phyloP scores from a whole-genome alignment of 768 basidiomycete genomes.

The Kwoniella dejecticola region DNA sequence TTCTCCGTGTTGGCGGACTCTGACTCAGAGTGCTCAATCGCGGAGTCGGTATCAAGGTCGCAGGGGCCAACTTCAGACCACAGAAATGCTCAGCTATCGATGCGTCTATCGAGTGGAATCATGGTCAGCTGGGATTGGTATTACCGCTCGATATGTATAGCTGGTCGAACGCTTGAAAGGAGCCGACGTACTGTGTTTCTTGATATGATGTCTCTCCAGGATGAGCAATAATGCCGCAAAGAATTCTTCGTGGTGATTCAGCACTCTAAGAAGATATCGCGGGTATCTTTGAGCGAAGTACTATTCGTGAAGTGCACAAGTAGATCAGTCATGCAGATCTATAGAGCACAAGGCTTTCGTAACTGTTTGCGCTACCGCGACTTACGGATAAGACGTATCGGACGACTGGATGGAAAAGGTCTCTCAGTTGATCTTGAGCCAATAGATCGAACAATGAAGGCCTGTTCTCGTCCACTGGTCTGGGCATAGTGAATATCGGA shows the following conservation, averaged over 20 bases:
- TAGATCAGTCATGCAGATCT: too few relatives aligned
- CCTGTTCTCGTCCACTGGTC: slow-evolving; percentile 6
- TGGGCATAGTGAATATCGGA: slow-evolving; percentile 5
- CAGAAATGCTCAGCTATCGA: slow-evolving; percentile 97
- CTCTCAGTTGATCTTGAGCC: slow-evolving; percentile 88
- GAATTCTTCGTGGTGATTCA: slow-evolving; percentile 95
- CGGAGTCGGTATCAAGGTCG: slow-evolving; percentile 22
- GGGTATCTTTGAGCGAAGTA: slow-evolving; percentile 94
- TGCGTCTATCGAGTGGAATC: slow-evolving; percentile 63
- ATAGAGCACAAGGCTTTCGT: too few relatives aligned
- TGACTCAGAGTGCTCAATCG: slow-evolving; percentile 25
- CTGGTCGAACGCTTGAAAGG: background rate
- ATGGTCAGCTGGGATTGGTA: too few relatives aligned
- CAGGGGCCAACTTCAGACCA: slow-evolving; percentile 60
- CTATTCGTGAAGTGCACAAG: too few relatives aligned
- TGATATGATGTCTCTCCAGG: slow-evolving; percentile 87
- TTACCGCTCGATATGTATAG: background rate
- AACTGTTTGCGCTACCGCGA: too few relatives aligned
- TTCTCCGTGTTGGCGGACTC: slow-evolving; percentile 53
- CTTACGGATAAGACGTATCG: slow-evolving; percentile 90
- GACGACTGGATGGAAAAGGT: slow-evolving; percentile 88
- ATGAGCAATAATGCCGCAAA: slow-evolving; percentile 85
- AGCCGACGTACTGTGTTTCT: slow-evolving; percentile 69
- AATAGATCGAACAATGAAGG: slow-evolving; percentile 78
- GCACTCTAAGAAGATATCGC: slow-evolving; percentile 82